Base-by-base conservation (phyloP, 2,329 filamentous ascomycete species). In the Ophiocordyceps robertsii region DNA sequence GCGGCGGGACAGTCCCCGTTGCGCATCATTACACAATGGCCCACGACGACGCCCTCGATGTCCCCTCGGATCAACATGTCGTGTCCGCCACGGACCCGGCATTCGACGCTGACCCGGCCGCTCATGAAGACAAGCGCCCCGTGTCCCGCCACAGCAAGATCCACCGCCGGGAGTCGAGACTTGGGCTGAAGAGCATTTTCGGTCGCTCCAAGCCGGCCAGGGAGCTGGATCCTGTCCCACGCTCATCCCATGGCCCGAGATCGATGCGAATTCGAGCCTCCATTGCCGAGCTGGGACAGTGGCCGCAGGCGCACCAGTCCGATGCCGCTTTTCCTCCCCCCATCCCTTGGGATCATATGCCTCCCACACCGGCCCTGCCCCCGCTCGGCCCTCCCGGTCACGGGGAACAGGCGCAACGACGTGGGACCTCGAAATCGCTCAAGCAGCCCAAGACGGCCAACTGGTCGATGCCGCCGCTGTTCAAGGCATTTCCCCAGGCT, bases 401-500 rank as follows among this genome's bases (percentile, higher is more conserved):
- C 33, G 40, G 38, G 21, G 42, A 44, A 21, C 41, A 40, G 44
- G 33, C 43, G 41, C 37, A 47, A 48, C 36, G 46, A 40, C 42
- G 33, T 32, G 40, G 43, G 37, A 40, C 42, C 32, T 39, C 17
- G 27, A 40, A 40, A 30, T 8, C 47, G 35, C 43, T 48, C 14
- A 49, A 50, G 41, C 42, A 41, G 39, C 40, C 21, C 3, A 55
- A 51, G 42, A 40, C 51, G 21, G 59, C 63, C 4, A 60, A 62
- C 12, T 85, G 80, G 80, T 73, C 76, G 43, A 74, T 80, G 14
- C 84, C 86, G 7, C 84, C 87, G 2, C 65, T 95, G 12, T 93
- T 89, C 58, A 84, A 94, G 58, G 87, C 85, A 12, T 94, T 88
- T 56, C 82, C 85, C 0, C 88, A 94, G 60, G 79, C 86, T 3